These are phyloP conservation scores for Hordeum marinum DNA, from an alignment of 176 grass and related monocot species.

Conservation along the genomic window DNA sequence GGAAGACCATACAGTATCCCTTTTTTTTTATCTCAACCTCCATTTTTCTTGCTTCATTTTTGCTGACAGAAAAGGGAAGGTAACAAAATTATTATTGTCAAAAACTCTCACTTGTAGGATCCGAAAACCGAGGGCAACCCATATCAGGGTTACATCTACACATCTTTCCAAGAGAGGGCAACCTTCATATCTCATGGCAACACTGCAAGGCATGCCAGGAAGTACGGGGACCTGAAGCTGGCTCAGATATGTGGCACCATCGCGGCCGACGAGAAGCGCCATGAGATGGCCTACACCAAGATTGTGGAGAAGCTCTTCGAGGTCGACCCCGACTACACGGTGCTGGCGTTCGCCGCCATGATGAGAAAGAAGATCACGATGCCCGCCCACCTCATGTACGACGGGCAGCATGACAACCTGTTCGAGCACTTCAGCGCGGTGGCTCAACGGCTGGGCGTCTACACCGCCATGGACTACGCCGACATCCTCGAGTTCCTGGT, in stretches of 20 bases:
- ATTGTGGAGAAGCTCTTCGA: slow-evolving; percentile 14
- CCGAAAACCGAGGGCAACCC: neutral
- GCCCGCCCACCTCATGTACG: slow-evolving; percentile 5
- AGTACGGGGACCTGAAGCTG: slow-evolving; percentile 1
- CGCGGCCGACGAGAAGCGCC: slow-evolving; percentile 1
- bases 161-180: slow-evolving; percentile 12
- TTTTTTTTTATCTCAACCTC: neutral
- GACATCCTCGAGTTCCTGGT: neutral
- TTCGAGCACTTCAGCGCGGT: neutral
- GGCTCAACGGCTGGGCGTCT: neutral
- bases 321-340: neutral
- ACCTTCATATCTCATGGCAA: slow-evolving; percentile 9
- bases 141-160: slow-evolving; percentile 6
- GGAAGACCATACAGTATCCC: too few relatives aligned
- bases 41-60: neutral
- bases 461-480: neutral
- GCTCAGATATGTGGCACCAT: slow-evolving; percentile 7
- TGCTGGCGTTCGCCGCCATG: neutral
- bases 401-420: neutral
- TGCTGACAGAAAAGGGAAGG: neutral
- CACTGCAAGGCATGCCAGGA: neutral
- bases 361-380: slow-evolving; percentile 13
- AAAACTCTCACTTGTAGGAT: neutral
- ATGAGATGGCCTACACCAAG: slow-evolving; percentile 14
- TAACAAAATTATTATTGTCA: neutral